Evolutionary conservation across 1,284 basidiomycete species (phyloP), one percentile per base, ranked within the genome.

Genomic region (Kwoniella shivajii): DNA sequence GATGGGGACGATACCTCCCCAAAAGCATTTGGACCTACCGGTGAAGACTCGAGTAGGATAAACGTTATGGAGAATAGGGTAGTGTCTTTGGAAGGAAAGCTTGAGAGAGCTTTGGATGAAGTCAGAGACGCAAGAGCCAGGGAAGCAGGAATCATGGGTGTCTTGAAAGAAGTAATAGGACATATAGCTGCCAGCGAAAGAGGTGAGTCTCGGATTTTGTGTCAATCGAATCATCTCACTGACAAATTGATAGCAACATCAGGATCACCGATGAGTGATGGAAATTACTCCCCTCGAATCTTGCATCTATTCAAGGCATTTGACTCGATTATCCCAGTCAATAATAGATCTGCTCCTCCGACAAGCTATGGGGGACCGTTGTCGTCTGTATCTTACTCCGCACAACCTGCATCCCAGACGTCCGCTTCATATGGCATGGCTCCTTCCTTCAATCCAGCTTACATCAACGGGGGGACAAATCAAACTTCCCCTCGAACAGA

Each of bases 41-140:
- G 46, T 4, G 73, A 73, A 37, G 72, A 76, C 20, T 46, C 60
- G 2, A 57, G 54, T n/a, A 61, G 72, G 22, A 56, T 76, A 13
- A 57, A 60, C 36, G 62, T 71, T 22, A 64, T 74, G 67, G 73
- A 74, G 56, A 57, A 52, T 31, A 56, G 73, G 44, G 63, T 78
- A 18, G 54, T 50, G n/a, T 57, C 38, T 4, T 60, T 73, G 16
- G 75, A 75, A 50, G 73, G 73, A 9, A 57, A 64, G 20, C 56
- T 74, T 6, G 56, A 59, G 41, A 63, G 60, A 37, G 67, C 70
- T 4, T 46, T 71, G 42, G 69, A 68, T 20, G 67, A 69, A 30
- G 52, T 72, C 11, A 58, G 53, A 6, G 67, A 70, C 2, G 65
- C 67, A 2, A 59, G 69, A 34, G 54, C 41, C 16, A 60, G 71